phyloP scores from a whole-genome alignment of 2,329 filamentous ascomycete species.

The Aspergillus neoniger region DNA sequence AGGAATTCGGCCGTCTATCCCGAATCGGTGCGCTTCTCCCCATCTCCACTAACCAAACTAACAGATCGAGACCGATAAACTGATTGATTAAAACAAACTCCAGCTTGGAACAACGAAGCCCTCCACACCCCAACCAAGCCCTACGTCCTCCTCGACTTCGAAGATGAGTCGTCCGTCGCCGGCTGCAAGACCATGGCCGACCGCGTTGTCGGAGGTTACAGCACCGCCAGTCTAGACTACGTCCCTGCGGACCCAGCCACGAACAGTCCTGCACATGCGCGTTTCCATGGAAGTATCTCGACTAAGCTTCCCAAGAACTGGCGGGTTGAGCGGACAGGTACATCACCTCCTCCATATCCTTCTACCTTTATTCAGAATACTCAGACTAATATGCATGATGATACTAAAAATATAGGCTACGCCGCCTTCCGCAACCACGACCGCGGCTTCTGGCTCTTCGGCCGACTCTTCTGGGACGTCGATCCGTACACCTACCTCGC shows the following conservation, averaged over 20 bases:
- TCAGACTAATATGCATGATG: constrained; percentile 4
- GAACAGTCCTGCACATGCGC: constrained; percentile 63
- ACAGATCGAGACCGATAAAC: neutral
- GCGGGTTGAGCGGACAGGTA: constrained; percentile 46
- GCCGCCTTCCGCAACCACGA: constrained; percentile 87
- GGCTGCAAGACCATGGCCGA: constrained; percentile 78
- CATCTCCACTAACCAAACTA: neutral
- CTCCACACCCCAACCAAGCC: constrained; percentile 42
- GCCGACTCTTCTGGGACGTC: constrained; percentile 81
- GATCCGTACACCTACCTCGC: constrained; percentile 87
- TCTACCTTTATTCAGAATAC: too few relatives aligned
- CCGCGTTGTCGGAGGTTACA: constrained; percentile 81
- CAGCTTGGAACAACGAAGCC: constrained; percentile 46
- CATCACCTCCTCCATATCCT: constrained; percentile 3
- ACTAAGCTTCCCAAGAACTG: constrained; percentile 73
- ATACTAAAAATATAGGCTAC: constrained; percentile 63
- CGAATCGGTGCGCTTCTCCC: constrained; percentile 50
- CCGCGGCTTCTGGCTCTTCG: constrained; percentile 76
- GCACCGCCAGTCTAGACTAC: constrained; percentile 70
- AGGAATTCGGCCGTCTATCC: constrained; percentile 60
- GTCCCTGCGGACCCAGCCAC: constrained; percentile 50
- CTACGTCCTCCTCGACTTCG: constrained; percentile 44
- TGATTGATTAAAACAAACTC: constrained; percentile 6
- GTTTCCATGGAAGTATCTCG: constrained; percentile 87
- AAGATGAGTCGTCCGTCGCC: constrained; percentile 37